A percentile compares a stretch with the other conserved stretches of the same genome.
Evolutionary conservation across 257 asterid species (phyloP).

Genomic region (Lantana camara): DNA sequence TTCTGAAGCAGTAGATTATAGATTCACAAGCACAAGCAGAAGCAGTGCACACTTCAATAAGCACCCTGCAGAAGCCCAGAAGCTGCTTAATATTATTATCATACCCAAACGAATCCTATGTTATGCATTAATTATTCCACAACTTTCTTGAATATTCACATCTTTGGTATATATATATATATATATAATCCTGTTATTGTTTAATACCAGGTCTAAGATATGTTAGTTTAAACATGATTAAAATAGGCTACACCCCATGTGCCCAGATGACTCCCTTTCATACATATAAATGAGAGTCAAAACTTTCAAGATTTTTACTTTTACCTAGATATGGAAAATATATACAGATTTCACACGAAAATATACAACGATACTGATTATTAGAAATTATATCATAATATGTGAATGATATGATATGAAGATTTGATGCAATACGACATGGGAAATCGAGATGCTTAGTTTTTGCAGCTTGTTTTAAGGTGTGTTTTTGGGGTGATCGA

Average conservation of each 20-base stretch:
- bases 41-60: slow-evolving; percentile 30
- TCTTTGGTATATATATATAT: too few species aligned
- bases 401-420: too few species aligned
- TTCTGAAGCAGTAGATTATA: neutral
- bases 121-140: slow-evolving; percentile 13
- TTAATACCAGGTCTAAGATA: slow-evolving; percentile 34
- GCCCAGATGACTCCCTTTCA: slow-evolving; percentile 30
- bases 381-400: too few species aligned
- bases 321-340: too few species aligned
- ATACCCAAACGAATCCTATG: slow-evolving; percentile 44
- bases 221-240: slow-evolving; percentile 20
- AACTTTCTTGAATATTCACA: slow-evolving; percentile 10
- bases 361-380: too few species aligned
- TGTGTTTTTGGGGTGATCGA: slow-evolving; percentile 5
- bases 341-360: too few species aligned
- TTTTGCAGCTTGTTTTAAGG: neutral
- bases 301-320: slow-evolving; percentile 1
- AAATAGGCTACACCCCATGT: slow-evolving; percentile 28
- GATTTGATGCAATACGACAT: too few species aligned
- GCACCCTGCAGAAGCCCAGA: slow-evolving; percentile 56
- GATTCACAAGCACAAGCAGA: slow-evolving; percentile 19
- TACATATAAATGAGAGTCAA: slow-evolving; percentile 16
- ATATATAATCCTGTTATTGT: slow-evolving; percentile 18
- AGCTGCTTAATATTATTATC: slow-evolving; percentile 47
- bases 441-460: too few species aligned